These are phyloP conservation scores for Gynostemma pentaphyllum DNA, from an alignment of 306 rosid species.

Conservation along the genomic window DNA sequence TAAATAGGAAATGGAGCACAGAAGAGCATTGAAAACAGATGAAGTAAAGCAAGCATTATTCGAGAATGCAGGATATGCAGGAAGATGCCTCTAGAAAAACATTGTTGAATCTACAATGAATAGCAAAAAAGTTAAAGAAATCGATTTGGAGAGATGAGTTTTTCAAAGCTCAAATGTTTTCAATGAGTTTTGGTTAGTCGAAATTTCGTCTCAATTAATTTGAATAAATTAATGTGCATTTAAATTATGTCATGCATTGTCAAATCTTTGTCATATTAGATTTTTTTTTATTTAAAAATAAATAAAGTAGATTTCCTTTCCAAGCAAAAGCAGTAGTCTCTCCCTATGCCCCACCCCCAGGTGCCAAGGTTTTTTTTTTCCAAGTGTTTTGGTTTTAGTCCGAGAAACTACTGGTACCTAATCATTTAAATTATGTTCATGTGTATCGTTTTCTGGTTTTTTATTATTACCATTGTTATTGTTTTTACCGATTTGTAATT, in stretches of 20 bases:
- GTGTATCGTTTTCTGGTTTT: no score
- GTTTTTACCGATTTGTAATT: no score
- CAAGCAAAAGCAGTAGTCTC: no score
- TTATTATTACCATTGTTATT: no score
- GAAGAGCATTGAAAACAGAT: constrained; percentile 24
- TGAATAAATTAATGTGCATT: not conserved
- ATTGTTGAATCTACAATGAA: not conserved
- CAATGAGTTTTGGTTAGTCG: not conserved
- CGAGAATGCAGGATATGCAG: constrained; percentile 60
- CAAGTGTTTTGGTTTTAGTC: no score
- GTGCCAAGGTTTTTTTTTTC: no score
- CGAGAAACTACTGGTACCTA: no score
- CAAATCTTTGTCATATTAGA: not conserved
- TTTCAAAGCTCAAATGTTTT: constrained; percentile 5
- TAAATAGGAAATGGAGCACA: constrained; percentile 27
- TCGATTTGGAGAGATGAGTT: not conserved
- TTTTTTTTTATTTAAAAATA: no score
- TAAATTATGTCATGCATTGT: not conserved
- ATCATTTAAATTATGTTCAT: no score
- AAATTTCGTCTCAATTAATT: not conserved
- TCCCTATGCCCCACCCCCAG: no score
- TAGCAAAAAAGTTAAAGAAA: not conserved
- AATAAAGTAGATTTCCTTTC: not conserved
- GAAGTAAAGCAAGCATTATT: constrained; percentile 58
- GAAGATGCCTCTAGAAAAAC: constrained; percentile 37